Conservation (phyloP, 2,329 filamentous ascomycete genomes). For the Colletotrichum sidae region DNA sequence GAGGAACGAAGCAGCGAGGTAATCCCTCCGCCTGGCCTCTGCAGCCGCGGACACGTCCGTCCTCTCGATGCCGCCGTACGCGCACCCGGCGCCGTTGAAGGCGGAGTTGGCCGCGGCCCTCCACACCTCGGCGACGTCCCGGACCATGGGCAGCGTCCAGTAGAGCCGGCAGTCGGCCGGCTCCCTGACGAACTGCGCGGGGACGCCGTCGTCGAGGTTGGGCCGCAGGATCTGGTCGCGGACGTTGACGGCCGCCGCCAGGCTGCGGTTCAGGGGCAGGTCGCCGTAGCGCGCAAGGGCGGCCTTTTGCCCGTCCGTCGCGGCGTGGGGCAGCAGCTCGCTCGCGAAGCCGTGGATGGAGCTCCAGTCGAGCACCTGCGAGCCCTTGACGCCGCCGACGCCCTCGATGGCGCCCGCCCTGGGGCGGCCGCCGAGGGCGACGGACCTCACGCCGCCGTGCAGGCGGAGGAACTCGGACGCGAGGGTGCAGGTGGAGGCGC, state of each 20-base stretch:
- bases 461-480: slow-evolving; percentile 66
- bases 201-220: slow-evolving; percentile 53
- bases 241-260: slow-evolving; percentile 50
- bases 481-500: slow-evolving; percentile 68
- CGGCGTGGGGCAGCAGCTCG: slow-evolving; percentile 38
- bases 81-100: slow-evolving; percentile 55
- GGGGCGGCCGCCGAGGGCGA: slow-evolving; percentile 64
- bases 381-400: slow-evolving; percentile 65
- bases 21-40: slow-evolving; percentile 2
- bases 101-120: slow-evolving; percentile 54
- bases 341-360: slow-evolving; percentile 44
- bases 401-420: slow-evolving; percentile 63
- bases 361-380: slow-evolving; percentile 50
- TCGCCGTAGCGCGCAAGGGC: slow-evolving; percentile 46
- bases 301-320: slow-evolving; percentile 44
- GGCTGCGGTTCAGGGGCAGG: slow-evolving; percentile 49
- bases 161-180: slow-evolving; percentile 62
- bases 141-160: slow-evolving; percentile 62
- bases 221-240: slow-evolving; percentile 52
- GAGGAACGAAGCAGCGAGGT: slow-evolving; percentile 4
- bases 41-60: background rate
- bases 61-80: slow-evolving; percentile 47
- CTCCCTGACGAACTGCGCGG: slow-evolving; percentile 62
- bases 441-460: slow-evolving; percentile 64
- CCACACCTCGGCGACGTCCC: slow-evolving; percentile 60